A percentile compares a stretch with the other conserved stretches of the same genome.
phyloP scores from a whole-genome alignment of 1,139 yeast genomes.

The Pneumocystis jirovecii region DNA sequence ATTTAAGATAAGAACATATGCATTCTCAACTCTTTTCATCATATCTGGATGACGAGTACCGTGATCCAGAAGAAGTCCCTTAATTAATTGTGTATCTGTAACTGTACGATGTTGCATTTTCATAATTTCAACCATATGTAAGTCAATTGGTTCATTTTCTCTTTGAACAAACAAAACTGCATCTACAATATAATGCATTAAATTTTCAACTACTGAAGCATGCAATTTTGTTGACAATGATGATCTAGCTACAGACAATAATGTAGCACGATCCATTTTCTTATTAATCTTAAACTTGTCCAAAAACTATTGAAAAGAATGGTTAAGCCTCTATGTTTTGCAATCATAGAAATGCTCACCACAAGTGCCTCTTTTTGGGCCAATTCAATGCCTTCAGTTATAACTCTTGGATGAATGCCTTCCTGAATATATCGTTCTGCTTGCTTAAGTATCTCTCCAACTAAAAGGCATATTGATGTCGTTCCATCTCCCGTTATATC shows the following conservation, averaged over 20 bases:
- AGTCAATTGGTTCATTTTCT: constrained; percentile 44
- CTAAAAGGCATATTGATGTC: constrained; percentile 87
- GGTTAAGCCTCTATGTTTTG: background rate
- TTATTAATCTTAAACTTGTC: constrained; percentile 39
- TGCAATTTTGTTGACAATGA: constrained; percentile 79
- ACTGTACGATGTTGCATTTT: constrained; percentile 91
- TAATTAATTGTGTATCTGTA: constrained; percentile 65
- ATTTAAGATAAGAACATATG: constrained; percentile 71
- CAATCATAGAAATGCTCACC: background rate
- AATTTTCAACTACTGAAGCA: constrained; percentile 55
- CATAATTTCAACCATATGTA: constrained; percentile 97
- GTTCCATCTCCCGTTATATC: constrained; percentile 99
- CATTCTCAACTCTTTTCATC: constrained; percentile 81
- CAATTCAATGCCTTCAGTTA: constrained; percentile 86
- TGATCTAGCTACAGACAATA: constrained; percentile 81
- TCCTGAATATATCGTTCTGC: constrained; percentile 85
- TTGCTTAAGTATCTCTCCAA: constrained; percentile 87
- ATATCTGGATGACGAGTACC: constrained; percentile 99
- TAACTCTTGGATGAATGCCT: constrained; percentile 90
- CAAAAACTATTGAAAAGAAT: constrained; percentile 31
- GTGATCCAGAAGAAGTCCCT: constrained; percentile 89
- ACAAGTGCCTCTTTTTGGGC: constrained; percentile 61
- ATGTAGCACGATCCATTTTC: constrained; percentile 63
- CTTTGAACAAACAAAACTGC: constrained; percentile 71
- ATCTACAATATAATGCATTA: constrained; percentile 91